These are phyloP conservation scores for Clonostachys sp. DNA, from an alignment of 2,329 filamentous ascomycete genomes.

Conservation along the genomic window DNA sequence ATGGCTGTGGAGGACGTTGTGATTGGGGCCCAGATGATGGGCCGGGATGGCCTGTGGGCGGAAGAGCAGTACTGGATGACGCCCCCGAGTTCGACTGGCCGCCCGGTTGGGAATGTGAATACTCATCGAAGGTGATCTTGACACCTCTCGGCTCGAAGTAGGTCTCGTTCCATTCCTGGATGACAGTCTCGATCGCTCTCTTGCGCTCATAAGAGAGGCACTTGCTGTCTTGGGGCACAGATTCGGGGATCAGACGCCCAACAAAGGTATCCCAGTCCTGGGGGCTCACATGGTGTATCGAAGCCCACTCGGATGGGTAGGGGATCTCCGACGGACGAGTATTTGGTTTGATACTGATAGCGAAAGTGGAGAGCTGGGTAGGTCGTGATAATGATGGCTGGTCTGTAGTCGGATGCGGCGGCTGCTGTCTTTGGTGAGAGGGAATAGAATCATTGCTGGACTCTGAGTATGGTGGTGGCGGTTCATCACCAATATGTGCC, in stretches of 20 bases:
- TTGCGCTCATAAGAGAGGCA: constrained; percentile 10
- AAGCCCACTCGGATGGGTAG: constrained; percentile 1
- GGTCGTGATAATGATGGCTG: too few relatives aligned
- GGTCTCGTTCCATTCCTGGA: constrained; percentile 51
- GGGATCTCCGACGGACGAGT: neutral
- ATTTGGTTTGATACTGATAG: neutral
- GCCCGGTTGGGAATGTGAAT: constrained; percentile 7
- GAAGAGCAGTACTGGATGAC: constrained; percentile 2
- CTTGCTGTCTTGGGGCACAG: constrained; percentile 32
- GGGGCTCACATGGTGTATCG: constrained; percentile 31
- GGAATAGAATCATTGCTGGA: too few relatives aligned
- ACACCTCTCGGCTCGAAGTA: constrained; percentile 35
- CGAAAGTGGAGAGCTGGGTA: neutral
- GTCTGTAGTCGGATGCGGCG: too few relatives aligned
- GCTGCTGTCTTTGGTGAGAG: too few relatives aligned
- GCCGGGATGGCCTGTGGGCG: constrained; percentile 7
- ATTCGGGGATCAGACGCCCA: constrained; percentile 50
- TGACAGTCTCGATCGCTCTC: constrained; percentile 29
- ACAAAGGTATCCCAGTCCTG: constrained; percentile 58
- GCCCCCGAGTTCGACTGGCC: constrained; percentile 12
- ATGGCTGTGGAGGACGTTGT: neutral
- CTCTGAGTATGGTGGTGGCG: too few relatives aligned
- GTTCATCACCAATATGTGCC: too few relatives aligned
- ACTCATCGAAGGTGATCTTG: neutral
- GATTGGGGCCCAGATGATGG: constrained; percentile 2